Conservation (phyloP, 1,139 yeast genomes). For the Yamadazyma buinensis region DNA sequence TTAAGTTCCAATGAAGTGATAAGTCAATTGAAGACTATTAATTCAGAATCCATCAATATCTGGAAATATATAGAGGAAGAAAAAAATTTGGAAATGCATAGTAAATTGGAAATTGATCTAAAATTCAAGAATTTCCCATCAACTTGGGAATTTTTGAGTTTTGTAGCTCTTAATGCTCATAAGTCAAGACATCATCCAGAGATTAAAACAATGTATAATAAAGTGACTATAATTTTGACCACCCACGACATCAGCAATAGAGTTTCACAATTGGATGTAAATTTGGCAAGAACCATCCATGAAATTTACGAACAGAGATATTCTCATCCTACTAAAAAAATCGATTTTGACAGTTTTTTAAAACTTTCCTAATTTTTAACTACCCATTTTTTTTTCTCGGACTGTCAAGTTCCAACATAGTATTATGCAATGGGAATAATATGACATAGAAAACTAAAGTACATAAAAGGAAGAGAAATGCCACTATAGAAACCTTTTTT, state of each 20-base stretch:
- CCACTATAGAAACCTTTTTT: too few relatives aligned
- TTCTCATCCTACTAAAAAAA: slow-evolving; percentile 3
- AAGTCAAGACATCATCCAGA: slow-evolving; percentile 71
- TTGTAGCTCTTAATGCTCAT: slow-evolving; percentile 60
- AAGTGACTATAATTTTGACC: slow-evolving; percentile 52
- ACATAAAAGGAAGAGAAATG: too few relatives aligned
- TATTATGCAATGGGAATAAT: too few relatives aligned
- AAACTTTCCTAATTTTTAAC: too few relatives aligned
- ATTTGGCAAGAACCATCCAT: slow-evolving; percentile 46
- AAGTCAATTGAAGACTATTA: neutral
- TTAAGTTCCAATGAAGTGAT: neutral
- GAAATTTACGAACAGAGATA: slow-evolving; percentile 8
- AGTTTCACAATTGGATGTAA: slow-evolving; percentile 55
- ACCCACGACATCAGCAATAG: slow-evolving; percentile 65
- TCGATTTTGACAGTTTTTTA: slow-evolving; percentile 6
- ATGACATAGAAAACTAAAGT: too few relatives aligned
- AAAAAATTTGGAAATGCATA: neutral
- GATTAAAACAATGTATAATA: slow-evolving; percentile 58
- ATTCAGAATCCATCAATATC: neutral
- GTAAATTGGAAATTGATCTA: slow-evolving; percentile 24
- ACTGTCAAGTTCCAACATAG: too few relatives aligned
- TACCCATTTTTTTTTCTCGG: too few relatives aligned
- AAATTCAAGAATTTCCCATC: slow-evolving; percentile 49
- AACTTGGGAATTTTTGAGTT: slow-evolving; percentile 64
- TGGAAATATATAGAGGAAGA: neutral